Base-by-base conservation (phyloP, 805 yeast genomes). In the Saccharomycopsis amapae region DNA sequence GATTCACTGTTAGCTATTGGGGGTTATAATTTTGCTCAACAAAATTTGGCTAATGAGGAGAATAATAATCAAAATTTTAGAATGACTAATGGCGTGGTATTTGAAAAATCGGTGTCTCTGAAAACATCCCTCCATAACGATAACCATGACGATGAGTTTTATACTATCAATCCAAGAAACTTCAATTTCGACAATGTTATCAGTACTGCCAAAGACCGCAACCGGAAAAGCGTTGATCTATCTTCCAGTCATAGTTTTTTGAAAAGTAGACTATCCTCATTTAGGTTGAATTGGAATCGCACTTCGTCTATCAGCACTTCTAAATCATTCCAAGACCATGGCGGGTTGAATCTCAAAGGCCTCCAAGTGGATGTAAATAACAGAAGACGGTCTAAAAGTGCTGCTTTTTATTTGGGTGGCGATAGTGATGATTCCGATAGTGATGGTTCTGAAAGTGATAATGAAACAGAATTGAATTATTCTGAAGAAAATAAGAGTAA, bases 381-480 rank as follows among this genome's bases (percentile, higher is more conserved):
- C 12, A 28, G 42, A 26, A 19, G 37, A 3, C n/a, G 45, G 22
- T n/a, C 49, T 18, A 25, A 40, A 30, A 45, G 49, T 30, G 49
- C 49, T 12, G 49, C 49, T 3, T 45, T 45, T 25, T 45, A 40
- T 30, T 41, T 45, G 19, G 49, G 46, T 5, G 22, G 34, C 25
- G 45, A 41, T 30, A n/a, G 24, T 26, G 34, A 25, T 5, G 39
- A 25, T 25, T 13, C 26, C 28, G 44, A 43, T 12, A n/a, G 20
- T 30, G 40, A 35, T 12, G 32, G n/a, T 3, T 7, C 5, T 13
- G 22, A 38, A 28, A 26, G n/a, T 6, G 23, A 18, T 5, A 32
- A 19, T 23, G 31, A 5, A 5, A 1, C 39, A 2, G 23, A 12
- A 5, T 15, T 19, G 13, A 10, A 28, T 10, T n/a, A 28, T 28